These are phyloP conservation scores for Quercus bicolor DNA, from an alignment of 306 rosid species.

Conservation along the genomic window DNA sequence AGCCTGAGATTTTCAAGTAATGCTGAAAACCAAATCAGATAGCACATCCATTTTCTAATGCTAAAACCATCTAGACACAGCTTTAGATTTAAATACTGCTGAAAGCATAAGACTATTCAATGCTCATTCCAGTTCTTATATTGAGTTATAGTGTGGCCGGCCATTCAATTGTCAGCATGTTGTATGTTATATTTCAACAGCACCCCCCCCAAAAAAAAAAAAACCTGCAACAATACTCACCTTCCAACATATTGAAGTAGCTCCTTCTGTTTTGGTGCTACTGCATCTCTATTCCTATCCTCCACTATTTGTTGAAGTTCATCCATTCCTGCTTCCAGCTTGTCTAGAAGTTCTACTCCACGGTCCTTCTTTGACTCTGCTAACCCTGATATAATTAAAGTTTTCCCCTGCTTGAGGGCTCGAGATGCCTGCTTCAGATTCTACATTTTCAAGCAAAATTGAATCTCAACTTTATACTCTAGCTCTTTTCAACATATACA, in stretches of 20 bases:
- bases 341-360: conserved; percentile 69
- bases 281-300: conserved; percentile 69
- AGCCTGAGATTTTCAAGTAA: conserved; percentile 6
- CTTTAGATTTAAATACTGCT: not conserved
- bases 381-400: conserved; percentile 70
- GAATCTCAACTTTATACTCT: conserved; percentile 3
- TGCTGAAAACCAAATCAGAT: not conserved
- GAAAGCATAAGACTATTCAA: not conserved
- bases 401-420: conserved; percentile 76
- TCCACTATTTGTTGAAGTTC: conserved; percentile 84
- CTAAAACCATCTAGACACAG: conserved; percentile 11
- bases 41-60: not conserved
- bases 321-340: conserved; percentile 82
- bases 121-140: conserved; percentile 10
- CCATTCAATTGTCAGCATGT: not conserved
- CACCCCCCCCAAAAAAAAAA: accelerated
- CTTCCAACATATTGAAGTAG: conserved; percentile 83
- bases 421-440: conserved; percentile 85
- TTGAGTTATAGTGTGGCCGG: not conserved
- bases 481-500: not conserved
- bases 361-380: conserved; percentile 89
- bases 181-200: not conserved
- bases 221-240: conserved; percentile 42
- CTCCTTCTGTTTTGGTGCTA: conserved; percentile 84
- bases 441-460: conserved; percentile 43